These are phyloP conservation scores for Xanthoconium stramineum DNA, from an alignment of 768 basidiomycete genomes.

Conservation along the genomic window DNA sequence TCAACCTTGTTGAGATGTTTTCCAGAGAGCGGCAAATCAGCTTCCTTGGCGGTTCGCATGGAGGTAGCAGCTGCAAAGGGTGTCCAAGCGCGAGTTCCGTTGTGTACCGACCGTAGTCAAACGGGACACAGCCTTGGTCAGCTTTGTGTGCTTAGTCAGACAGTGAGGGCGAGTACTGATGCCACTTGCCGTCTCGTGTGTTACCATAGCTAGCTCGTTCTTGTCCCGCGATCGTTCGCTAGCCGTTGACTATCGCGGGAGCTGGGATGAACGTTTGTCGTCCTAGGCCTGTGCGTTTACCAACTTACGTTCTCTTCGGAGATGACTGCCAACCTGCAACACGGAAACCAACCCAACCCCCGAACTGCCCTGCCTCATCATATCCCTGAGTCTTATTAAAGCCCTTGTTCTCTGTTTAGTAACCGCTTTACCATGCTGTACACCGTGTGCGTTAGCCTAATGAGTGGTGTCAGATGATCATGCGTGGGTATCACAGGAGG, in stretches of 20 bases:
- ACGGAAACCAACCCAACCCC: no score
- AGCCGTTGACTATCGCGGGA: background rate
- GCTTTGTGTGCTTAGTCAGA: constrained; percentile 19
- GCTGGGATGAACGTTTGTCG: background rate
- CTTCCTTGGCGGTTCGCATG: constrained; percentile 18
- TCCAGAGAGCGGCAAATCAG: constrained; percentile 9
- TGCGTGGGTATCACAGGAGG: background rate
- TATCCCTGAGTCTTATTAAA: background rate
- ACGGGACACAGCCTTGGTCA: constrained; percentile 8
- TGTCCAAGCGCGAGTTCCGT: constrained; percentile 4
- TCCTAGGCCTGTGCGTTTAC: background rate
- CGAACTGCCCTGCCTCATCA: background rate
- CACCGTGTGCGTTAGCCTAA: background rate
- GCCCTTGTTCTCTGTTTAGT: background rate
- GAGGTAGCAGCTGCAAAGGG: constrained; percentile 3
- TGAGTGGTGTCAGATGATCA: background rate
- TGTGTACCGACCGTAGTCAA: background rate
- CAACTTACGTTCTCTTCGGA: constrained; percentile 1
- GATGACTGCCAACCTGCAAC: background rate
- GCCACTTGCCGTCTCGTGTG: no score
- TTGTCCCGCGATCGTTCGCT: background rate
- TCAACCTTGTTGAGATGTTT: constrained; percentile 53
- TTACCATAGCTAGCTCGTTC: background rate
- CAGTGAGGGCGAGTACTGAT: background rate
- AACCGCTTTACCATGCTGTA: background rate